Percentiles rank a stretch among this genome's conserved stretches.
Conservation (phyloP, 768 basidiomycete species). For the Termitomyces sp. region DNA sequence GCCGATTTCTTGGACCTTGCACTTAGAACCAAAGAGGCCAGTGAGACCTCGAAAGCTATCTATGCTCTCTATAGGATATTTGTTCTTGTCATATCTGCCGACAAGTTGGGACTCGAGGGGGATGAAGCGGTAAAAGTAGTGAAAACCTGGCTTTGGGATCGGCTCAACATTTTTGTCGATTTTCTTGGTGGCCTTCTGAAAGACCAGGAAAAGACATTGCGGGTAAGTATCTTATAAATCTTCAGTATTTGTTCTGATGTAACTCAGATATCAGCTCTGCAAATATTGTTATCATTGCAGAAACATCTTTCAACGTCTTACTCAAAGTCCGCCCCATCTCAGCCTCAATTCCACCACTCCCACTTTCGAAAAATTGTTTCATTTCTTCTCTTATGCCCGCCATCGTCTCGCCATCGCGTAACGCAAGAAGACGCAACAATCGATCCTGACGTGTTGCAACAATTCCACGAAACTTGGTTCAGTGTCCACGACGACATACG, state of each 20-base stretch:
- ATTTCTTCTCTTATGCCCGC: conserved; percentile 57
- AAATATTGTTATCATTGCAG: conserved; percentile 72
- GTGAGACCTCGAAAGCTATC: conserved; percentile 63
- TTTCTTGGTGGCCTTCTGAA: conserved; percentile 66
- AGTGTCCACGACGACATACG: conserved; percentile 77
- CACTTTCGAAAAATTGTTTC: conserved; percentile 62
- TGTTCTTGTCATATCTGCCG: conserved; percentile 21
- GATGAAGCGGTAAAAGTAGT: conserved; percentile 60
- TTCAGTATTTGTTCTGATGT: not conserved
- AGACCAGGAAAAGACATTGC: conserved; percentile 68
- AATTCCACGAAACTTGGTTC: conserved; percentile 69
- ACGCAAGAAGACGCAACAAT: conserved; percentile 28
- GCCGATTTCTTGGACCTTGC: conserved; percentile 68
- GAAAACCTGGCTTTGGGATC: conserved; percentile 75
- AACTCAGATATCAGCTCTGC: conserved; percentile 57
- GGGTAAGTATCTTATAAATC: conserved; percentile 41
- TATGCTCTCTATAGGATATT: conserved; percentile 69
- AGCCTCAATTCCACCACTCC: conserved; percentile 62
- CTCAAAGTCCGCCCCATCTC: conserved; percentile 34
- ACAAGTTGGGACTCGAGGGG: conserved; percentile 45
- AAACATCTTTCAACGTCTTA: conserved; percentile 71
- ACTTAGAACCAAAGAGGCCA: conserved; percentile 38
- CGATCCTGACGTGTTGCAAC: conserved; percentile 53
- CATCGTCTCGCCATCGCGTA: conserved; percentile 29
- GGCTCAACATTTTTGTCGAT: conserved; percentile 63